Percentiles rank a stretch among this genome's conserved stretches.
These are phyloP conservation scores for Reticulascus tulasneorum DNA, from an alignment of 2,329 filamentous ascomycete species.

Conservation along the genomic window DNA sequence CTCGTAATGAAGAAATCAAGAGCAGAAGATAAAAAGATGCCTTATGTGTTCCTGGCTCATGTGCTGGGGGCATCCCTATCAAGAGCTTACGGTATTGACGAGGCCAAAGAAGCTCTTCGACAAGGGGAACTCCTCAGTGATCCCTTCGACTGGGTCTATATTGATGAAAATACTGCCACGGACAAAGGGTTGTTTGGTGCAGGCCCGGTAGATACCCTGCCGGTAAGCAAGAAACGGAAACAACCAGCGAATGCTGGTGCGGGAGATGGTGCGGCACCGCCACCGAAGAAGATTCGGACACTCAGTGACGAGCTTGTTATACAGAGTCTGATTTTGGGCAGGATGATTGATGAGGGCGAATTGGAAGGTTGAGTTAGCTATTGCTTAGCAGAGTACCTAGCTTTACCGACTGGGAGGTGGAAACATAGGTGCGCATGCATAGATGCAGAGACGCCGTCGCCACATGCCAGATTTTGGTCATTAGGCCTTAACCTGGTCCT, in stretches of 20 bases:
- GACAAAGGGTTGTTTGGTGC: slow-evolving; percentile 49
- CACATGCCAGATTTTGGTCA: no score
- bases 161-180: slow-evolving; percentile 61
- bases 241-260: slow-evolving; percentile 17
- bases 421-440: no score
- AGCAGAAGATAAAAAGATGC: slow-evolving; percentile 61
- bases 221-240: slow-evolving; percentile 41
- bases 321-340: slow-evolving; percentile 86
- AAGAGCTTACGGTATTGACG: slow-evolving; percentile 60
- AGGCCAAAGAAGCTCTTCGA: slow-evolving; percentile 58
- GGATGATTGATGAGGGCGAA: slow-evolving; percentile 63
- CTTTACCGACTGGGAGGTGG: no score
- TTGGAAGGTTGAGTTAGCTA: slow-evolving; percentile 19
- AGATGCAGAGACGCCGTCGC: no score
- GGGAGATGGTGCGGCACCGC: slow-evolving; percentile 20
- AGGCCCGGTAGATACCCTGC: no score
- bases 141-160: slow-evolving; percentile 74
- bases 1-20: slow-evolving; percentile 64
- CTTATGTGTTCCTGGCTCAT: slow-evolving; percentile 76
- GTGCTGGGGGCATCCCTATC: slow-evolving; percentile 71
- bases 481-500: no score
- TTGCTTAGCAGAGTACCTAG: no score
- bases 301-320: slow-evolving; percentile 84
- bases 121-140: slow-evolving; percentile 42
- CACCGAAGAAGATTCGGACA: slow-evolving; percentile 55